Percentiles rank a stretch among this genome's conserved stretches.
These are phyloP conservation scores for Gyrodon lividus DNA, from an alignment of 768 basidiomycete species.

Conservation along the genomic window DNA sequence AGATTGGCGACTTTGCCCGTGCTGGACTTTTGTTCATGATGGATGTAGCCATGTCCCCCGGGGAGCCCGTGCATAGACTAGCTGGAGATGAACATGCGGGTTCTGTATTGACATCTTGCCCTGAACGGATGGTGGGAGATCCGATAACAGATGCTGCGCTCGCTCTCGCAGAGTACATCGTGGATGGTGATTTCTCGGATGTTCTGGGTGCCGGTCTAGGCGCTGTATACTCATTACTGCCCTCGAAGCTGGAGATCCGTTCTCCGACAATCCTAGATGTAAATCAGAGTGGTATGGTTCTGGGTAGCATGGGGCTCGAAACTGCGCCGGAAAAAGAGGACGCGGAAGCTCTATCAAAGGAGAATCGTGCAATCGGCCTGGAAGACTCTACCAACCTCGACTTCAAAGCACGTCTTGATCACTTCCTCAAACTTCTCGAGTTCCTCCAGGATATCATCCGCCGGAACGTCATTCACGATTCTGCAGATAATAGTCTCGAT, in stretches of 20 bases:
- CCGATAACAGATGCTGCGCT: conserved; percentile 83
- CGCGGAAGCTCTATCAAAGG: conserved; percentile 48
- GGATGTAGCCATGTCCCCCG: conserved; percentile 93
- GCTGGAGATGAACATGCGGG: conserved; percentile 33
- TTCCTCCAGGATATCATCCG: conserved; percentile 88
- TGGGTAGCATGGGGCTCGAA: conserved; percentile 61
- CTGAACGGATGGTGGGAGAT: conserved; percentile 39
- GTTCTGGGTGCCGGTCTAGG: conserved; percentile 91
- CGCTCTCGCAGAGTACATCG: conserved; percentile 87
- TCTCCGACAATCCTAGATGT: conserved; percentile 41
- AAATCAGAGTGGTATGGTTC: conserved; percentile 57
- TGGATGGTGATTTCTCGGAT: conserved; percentile 98
- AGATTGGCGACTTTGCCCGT: conserved; percentile 90
- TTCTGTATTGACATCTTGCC: conserved; percentile 24
- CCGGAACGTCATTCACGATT: conserved; percentile 51
- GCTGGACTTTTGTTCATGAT: conserved; percentile 92
- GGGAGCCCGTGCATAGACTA: conserved; percentile 45
- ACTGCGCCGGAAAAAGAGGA: conserved; percentile 60
- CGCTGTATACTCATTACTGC: conserved; percentile 89
- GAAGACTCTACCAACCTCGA: conserved; percentile 75
- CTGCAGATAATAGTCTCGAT: conserved; percentile 40
- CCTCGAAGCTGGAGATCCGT: conserved; percentile 78
- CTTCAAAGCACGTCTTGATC: conserved; percentile 78
- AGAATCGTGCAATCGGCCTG: conserved; percentile 59
- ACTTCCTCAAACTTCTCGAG: conserved; percentile 87